These are phyloP conservation scores for Apiospora marii DNA, from an alignment of 2,329 filamentous ascomycete species.

Conservation along the genomic window DNA sequence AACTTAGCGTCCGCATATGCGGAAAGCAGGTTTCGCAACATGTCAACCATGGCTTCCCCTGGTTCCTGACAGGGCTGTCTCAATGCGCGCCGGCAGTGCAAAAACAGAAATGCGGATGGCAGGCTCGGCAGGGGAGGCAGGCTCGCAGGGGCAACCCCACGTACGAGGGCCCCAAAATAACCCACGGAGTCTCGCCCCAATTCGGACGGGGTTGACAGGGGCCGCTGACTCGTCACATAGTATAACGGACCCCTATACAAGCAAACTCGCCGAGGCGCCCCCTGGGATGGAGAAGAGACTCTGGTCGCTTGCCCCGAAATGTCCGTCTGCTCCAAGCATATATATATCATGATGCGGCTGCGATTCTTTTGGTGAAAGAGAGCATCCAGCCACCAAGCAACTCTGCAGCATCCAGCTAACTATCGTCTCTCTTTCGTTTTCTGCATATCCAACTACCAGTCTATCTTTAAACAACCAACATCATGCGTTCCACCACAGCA, in stretches of 20 bases:
- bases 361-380: background rate
- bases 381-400: background rate
- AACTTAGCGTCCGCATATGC: background rate
- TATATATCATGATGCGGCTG: background rate
- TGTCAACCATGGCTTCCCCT: background rate
- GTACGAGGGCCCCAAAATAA: background rate
- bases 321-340: background rate
- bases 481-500: background rate
- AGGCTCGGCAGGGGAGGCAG: background rate
- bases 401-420: constrained; percentile 10
- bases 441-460: constrained; percentile 6
- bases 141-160: background rate
- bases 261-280: background rate
- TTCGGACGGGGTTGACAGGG: background rate
- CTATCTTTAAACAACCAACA: constrained; percentile 2
- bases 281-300: background rate
- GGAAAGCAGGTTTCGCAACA: background rate
- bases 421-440: background rate
- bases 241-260: background rate
- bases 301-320: background rate
- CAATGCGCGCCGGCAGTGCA: background rate
- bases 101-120: background rate
- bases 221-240: background rate
- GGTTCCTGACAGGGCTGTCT: background rate
- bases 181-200: constrained; percentile 4